A percentile compares a stretch with the other conserved stretches of the same genome.
phyloP scores from a whole-genome alignment of 345 rosid genomes.

The Clausena lansium region DNA sequence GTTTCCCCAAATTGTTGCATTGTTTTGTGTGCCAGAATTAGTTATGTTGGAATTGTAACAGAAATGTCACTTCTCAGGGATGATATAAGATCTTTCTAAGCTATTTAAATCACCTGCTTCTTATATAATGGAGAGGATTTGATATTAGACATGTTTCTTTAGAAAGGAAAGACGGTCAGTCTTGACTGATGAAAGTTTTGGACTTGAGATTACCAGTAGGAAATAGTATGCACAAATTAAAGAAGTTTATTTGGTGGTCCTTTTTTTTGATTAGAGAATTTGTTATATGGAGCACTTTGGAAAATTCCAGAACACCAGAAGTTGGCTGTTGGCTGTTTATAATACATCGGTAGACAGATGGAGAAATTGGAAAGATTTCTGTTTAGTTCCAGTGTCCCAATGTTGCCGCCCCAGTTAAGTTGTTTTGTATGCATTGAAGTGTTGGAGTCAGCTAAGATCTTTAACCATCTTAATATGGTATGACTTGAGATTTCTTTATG shows the following conservation, averaged over 20 bases:
- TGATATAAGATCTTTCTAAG: constrained; percentile 3
- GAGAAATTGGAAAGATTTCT: neutral
- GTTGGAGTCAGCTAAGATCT: constrained; percentile 1
- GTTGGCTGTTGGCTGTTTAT: neutral
- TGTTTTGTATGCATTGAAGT: neutral
- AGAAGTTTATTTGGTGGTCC: neutral
- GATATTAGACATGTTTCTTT: neutral
- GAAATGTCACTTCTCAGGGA: constrained; percentile 12
- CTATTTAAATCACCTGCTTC: neutral
- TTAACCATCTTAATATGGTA: neutral
- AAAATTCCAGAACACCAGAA: neutral
- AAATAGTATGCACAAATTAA: neutral
- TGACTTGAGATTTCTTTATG: neutral
- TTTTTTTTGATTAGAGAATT: neutral
- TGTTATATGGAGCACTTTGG: neutral
- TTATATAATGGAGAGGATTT: constrained; percentile 13
- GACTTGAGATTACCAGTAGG: neutral
- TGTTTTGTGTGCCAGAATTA: constrained; percentile 3
- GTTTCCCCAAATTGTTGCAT: neutral
- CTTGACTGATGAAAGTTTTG: neutral
- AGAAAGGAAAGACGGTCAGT: neutral
- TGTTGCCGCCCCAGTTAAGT: neutral
- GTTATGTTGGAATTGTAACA: neutral
- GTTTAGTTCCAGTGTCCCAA: neutral
- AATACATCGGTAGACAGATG: neutral